These are phyloP conservation scores for Jatropha multifida DNA, from an alignment of 441 rosid genomes.

Conservation along the genomic window DNA sequence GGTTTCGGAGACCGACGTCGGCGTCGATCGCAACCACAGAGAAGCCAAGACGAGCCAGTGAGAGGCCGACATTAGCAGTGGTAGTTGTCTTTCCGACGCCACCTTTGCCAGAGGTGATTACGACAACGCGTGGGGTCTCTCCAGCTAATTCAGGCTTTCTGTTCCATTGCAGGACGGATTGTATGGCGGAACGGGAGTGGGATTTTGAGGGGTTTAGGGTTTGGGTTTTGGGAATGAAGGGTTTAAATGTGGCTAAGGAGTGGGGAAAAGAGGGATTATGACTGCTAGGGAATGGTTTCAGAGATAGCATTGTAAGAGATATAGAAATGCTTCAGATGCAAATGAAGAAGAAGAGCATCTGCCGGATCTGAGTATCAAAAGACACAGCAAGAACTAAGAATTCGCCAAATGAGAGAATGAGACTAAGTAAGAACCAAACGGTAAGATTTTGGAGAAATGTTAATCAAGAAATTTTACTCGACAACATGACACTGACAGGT, in stretches of 20 bases:
- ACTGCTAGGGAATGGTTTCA: slow-evolving; percentile 35
- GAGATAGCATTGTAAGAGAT: slow-evolving; percentile 44
- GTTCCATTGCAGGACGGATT: slow-evolving; percentile 80
- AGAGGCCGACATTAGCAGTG: slow-evolving; percentile 89
- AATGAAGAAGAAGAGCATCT: slow-evolving; percentile 23
- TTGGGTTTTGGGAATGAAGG: slow-evolving; percentile 29
- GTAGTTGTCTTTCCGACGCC: slow-evolving; percentile 96
- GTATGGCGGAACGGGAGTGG: slow-evolving; percentile 24
- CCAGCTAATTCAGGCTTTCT: slow-evolving; percentile 89
- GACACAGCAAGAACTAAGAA: neutral
- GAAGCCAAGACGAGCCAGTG: slow-evolving; percentile 88
- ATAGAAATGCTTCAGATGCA: neutral
- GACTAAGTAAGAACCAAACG: too few species aligned
- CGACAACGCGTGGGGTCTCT: slow-evolving; percentile 91
- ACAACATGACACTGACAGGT: too few species aligned
- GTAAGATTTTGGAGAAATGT: neutral
- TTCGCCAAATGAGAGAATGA: too few species aligned
- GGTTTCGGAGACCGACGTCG: slow-evolving; percentile 90
- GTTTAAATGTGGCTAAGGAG: slow-evolving; percentile 28
- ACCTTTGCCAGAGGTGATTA: slow-evolving; percentile 94
- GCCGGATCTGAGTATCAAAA: neutral
- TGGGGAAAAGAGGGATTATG: slow-evolving; percentile 34
- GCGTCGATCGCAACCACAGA: slow-evolving; percentile 88
- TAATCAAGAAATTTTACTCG: neutral
- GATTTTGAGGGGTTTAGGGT: slow-evolving; percentile 30